Evolutionary conservation across 345 rosid species (phyloP).

Genomic region (Bruguiera sexangula): DNA sequence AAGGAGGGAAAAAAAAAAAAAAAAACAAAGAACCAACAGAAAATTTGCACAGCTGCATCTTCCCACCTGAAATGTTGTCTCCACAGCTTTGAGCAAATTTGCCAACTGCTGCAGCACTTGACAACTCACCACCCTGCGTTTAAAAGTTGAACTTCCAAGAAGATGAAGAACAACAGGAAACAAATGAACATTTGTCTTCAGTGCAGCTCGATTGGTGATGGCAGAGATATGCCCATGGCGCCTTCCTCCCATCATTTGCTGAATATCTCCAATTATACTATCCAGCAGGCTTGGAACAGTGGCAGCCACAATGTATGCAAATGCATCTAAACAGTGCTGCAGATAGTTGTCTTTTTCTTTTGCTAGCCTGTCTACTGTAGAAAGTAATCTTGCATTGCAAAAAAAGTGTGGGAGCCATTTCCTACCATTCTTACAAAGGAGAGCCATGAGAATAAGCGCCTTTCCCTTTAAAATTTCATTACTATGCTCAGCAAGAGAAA

Average conservation of each 20-base stretch:
- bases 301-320: constrained; percentile 62
- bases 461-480: constrained; percentile 81
- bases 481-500: constrained; percentile 87
- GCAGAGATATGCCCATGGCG: constrained; percentile 69
- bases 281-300: constrained; percentile 69
- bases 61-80: constrained; percentile 84
- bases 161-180: constrained; percentile 90
- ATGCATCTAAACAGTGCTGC: constrained; percentile 71
- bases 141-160: constrained; percentile 76
- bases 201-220: constrained; percentile 54
- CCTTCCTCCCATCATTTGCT: constrained; percentile 80
- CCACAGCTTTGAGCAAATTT: constrained; percentile 69
- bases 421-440: constrained; percentile 79
- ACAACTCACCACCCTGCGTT: constrained; percentile 59
- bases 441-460: constrained; percentile 72
- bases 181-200: constrained; percentile 62
- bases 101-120: constrained; percentile 78
- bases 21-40: constrained; percentile 8
- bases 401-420: constrained; percentile 84
- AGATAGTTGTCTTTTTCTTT: constrained; percentile 85
- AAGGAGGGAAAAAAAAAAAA: not conserved
- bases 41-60: constrained; percentile 10
- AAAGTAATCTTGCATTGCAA: constrained; percentile 69
- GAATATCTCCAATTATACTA: constrained; percentile 67
- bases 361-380: constrained; percentile 75